These are phyloP conservation scores for Metschnikowia similis DNA, from an alignment of 805 yeast genomes.

Conservation along the genomic window DNA sequence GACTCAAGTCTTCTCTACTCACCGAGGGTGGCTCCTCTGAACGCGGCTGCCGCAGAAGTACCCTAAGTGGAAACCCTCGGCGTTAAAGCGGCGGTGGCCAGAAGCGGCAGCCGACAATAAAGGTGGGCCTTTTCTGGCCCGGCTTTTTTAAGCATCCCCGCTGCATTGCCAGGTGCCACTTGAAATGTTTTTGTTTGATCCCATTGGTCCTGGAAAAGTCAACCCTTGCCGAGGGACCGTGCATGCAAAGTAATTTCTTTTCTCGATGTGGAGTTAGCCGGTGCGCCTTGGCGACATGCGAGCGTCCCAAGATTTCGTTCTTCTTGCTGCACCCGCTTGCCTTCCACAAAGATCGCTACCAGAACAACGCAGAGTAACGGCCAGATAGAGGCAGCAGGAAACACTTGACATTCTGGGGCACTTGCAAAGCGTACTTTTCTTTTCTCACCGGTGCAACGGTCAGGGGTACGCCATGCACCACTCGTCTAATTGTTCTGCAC, in stretches of 20 bases:
- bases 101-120: too few relatives aligned
- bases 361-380: neutral
- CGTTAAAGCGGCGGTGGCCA: too few relatives aligned
- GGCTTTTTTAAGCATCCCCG: too few relatives aligned
- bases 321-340: neutral
- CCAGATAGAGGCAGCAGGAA: neutral
- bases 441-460: neutral
- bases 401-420: neutral
- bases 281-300: slow-evolving; percentile 1
- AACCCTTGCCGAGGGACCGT: neutral
- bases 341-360: neutral
- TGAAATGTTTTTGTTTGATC: too few relatives aligned
- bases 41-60: too few relatives aligned
- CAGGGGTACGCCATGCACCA: slow-evolving; percentile 1
- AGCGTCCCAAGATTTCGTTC: neutral
- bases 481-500: slow-evolving; percentile 1
- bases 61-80: too few relatives aligned
- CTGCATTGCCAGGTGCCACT: too few relatives aligned
- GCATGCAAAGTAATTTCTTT: neutral
- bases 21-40: too few relatives aligned
- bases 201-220: neutral
- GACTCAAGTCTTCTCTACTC: too few relatives aligned
- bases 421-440: neutral
- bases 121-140: too few relatives aligned
- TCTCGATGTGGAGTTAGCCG: slow-evolving; percentile 1